A percentile compares a stretch with the other conserved stretches of the same genome.
phyloP scores from a whole-genome alignment of 1,139 yeast species.

The Keqinozyma sinolaborantium region DNA sequence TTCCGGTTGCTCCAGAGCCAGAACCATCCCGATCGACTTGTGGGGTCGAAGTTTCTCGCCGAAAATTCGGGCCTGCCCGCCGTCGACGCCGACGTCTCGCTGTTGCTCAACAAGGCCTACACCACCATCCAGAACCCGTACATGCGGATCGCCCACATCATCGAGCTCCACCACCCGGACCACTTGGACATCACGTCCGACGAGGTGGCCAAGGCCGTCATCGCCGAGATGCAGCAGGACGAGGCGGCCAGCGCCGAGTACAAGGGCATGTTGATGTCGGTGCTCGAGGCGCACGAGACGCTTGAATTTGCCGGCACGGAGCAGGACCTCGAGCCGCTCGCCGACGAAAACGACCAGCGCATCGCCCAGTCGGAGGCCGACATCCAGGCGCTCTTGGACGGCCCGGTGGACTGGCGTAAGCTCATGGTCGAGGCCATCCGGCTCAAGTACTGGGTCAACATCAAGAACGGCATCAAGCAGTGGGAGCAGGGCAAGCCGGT shows the following conservation, averaged over 20 bases:
- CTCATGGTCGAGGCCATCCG: constrained; percentile 68
- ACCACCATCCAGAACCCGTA: constrained; percentile 68
- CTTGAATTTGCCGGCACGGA: constrained; percentile 61
- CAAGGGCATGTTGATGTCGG: constrained; percentile 64
- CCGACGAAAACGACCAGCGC: constrained; percentile 52
- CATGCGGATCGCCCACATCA: constrained; percentile 45
- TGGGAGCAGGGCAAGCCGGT: constrained; percentile 75
- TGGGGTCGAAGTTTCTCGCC: constrained; percentile 22
- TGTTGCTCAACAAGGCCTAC: constrained; percentile 72
- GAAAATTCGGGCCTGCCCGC: constrained; percentile 11
- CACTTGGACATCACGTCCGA: constrained; percentile 39
- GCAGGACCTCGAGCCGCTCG: constrained; percentile 52
- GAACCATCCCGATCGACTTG: constrained; percentile 74
- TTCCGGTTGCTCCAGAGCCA: constrained; percentile 68
- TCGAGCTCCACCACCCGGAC: constrained; percentile 34
- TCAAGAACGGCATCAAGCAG: constrained; percentile 68
- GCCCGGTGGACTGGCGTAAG: constrained; percentile 46
- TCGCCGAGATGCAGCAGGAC: constrained; percentile 27
- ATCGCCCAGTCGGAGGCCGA: constrained; percentile 37
- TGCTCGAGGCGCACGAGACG: constrained; percentile 77
- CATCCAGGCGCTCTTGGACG: constrained; percentile 26
- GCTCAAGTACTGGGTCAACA: constrained; percentile 82
- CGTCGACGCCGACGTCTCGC: constrained; percentile 33
- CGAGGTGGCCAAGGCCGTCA: constrained; percentile 34
- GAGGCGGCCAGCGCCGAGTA: constrained; percentile 36